A percentile compares a stretch with the other conserved stretches of the same genome.
These are phyloP conservation scores for Vicia faba DNA, from an alignment of 306 rosid genomes.

Conservation along the genomic window DNA sequence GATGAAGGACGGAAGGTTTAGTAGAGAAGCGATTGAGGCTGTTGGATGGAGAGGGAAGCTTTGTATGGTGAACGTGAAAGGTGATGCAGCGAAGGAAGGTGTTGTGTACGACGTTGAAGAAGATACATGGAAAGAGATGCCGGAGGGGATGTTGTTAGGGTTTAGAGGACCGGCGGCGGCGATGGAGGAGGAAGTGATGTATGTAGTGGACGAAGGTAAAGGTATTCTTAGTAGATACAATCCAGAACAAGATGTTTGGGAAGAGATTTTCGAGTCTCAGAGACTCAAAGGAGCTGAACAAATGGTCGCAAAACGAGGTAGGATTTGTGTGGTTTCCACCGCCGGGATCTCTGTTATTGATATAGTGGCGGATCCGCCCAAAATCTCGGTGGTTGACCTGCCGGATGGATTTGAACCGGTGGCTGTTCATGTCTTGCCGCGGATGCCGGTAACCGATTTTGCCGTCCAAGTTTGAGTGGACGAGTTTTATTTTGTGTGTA, in stretches of 20 bases:
- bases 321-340: conserved; percentile 57
- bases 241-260: conserved; percentile 59
- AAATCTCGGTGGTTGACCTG: conserved; percentile 46
- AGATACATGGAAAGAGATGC: conserved; percentile 72
- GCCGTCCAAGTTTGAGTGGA: background rate
- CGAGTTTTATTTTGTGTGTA: background rate
- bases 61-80: conserved; percentile 79
- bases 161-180: conserved; percentile 95
- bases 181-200: conserved; percentile 74
- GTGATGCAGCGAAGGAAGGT: conserved; percentile 65
- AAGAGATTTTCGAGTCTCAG: conserved; percentile 42
- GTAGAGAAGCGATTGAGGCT: conserved; percentile 83
- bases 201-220: conserved; percentile 61
- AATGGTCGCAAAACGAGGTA: conserved; percentile 57
- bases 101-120: conserved; percentile 53
- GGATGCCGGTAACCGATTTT: conserved; percentile 47
- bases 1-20: conserved; percentile 58
- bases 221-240: conserved; percentile 57
- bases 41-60: conserved; percentile 83
- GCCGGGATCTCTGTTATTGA: conserved; percentile 66
- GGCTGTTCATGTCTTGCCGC: conserved; percentile 67
- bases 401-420: conserved; percentile 64
- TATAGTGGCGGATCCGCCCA: conserved; percentile 40
- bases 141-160: conserved; percentile 73
- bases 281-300: conserved; percentile 67